A percentile compares a stretch with the other conserved stretches of the same genome.
Evolutionary conservation across 306 rosid species (phyloP).

Genomic region (Dalbergia oliveri): DNA sequence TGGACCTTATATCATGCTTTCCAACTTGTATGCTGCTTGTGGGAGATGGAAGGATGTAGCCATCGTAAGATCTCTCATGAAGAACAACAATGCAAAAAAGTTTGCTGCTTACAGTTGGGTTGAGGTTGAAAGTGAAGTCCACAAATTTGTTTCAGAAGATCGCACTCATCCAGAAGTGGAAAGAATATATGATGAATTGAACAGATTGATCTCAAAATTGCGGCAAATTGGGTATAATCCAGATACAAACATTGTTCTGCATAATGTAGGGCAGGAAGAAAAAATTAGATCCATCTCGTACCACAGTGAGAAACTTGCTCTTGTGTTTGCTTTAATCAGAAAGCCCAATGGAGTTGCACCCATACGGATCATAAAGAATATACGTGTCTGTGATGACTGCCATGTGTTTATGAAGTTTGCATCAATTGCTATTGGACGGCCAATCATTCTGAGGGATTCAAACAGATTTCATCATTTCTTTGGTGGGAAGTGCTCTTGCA

Average conservation of each 20-base stretch:
- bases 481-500: slow-evolving; percentile 62
- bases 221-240: slow-evolving; percentile 58
- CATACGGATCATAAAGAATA: slow-evolving; percentile 60
- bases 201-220: slow-evolving; percentile 45
- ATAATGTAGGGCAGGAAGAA: slow-evolving; percentile 62
- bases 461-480: slow-evolving; percentile 61
- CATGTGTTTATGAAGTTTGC: slow-evolving; percentile 63
- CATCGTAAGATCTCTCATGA: slow-evolving; percentile 54
- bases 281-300: slow-evolving; percentile 59
- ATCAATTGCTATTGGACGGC: slow-evolving; percentile 41
- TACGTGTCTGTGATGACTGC: slow-evolving; percentile 63
- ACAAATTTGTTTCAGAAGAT: slow-evolving; percentile 59
- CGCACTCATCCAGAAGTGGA: slow-evolving; percentile 51
- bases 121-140: slow-evolving; percentile 57
- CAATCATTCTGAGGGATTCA: slow-evolving; percentile 62
- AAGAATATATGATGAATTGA: slow-evolving; percentile 49
- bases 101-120: slow-evolving; percentile 62
- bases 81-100: slow-evolving; percentile 54
- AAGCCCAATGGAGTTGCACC: slow-evolving; percentile 54
- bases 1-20: slow-evolving; percentile 60
- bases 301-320: slow-evolving; percentile 68
- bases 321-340: slow-evolving; percentile 57
- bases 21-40: slow-evolving; percentile 63
- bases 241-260: slow-evolving; percentile 55
- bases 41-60: slow-evolving; percentile 64